Evolutionary conservation across 1,284 basidiomycete genomes (phyloP), one percentile per base, ranked within the genome.

Genomic region (Anthracocystis setariae): DNA sequence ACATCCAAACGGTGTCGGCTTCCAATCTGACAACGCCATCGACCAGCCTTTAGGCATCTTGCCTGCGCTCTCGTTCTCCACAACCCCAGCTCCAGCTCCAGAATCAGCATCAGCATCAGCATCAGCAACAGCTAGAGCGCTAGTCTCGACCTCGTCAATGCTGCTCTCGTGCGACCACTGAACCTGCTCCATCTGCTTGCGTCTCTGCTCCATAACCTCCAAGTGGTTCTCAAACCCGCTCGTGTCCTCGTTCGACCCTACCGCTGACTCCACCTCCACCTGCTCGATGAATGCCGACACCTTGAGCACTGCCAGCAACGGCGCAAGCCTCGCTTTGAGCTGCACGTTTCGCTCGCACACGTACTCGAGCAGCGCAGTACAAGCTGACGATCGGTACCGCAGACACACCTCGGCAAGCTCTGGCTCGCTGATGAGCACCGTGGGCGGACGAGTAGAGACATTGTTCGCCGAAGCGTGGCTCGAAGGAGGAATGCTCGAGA

Each of bases 1-100:
- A 51, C 58, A 68, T 8, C 65, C 65, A 13, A 68, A 54, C 7
- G 65, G 65, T 5, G 59, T 68, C 0, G 65, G 59, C 24, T 47
- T 59, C 65, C 65, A 68, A 3, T 43, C 43, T 5, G 42, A 15
- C 1, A 29, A 9, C 13, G 54, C 54, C 17, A 61, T 20, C 13
- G 37, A 43, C 65, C 65, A 68, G 17, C 65, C 65, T 23, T 37
- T 37, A 0, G 65, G 65, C 55, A 68, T 58, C 15, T 35, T 45
- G 7, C 32, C 38, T 5, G 10, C 24, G 43, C 24, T 32, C 37
- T 38, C 8, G 12, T 17, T 17, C 37, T 38, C 37, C 15, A 7
- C 17, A 15, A 38, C 37, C 7, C 15, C 37, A 18, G 12, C 12
- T 8, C 37, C 37, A 18, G 37, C 12, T 7, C 21, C 18, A 10